These are phyloP conservation scores for Boletales sp. DNA, from an alignment of 768 basidiomycete genomes.

Conservation along the genomic window DNA sequence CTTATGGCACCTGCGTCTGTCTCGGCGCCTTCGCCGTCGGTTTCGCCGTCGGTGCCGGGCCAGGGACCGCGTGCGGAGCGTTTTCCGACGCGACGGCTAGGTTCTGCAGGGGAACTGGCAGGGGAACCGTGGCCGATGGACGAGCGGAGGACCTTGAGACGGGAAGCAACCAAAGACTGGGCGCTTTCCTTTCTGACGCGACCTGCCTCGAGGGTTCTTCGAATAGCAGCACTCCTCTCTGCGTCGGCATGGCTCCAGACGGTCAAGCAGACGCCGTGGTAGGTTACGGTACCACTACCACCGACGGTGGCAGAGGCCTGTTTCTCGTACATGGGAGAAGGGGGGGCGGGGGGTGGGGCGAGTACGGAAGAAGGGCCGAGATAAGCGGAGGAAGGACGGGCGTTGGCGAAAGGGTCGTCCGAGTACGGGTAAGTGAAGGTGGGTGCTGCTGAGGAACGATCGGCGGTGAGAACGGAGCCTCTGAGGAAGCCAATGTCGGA, in stretches of 20 bases:
- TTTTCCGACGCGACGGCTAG: constrained; percentile 56
- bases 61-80: constrained; percentile 66
- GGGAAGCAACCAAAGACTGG: constrained; percentile 65
- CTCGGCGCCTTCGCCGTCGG: constrained; percentile 66
- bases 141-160: constrained; percentile 61
- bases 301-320: constrained; percentile 28
- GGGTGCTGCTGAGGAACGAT: constrained; percentile 59
- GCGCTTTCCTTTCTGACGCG: constrained; percentile 77
- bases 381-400: constrained; percentile 74
- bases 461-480: constrained; percentile 66
- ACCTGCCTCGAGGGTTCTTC: constrained; percentile 75
- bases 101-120: constrained; percentile 45
- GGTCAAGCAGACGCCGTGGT: constrained; percentile 89
- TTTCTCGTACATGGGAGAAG: constrained; percentile 32
- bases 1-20: constrained; percentile 74
- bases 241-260: constrained; percentile 96
- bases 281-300: constrained; percentile 48
- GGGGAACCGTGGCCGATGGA: constrained; percentile 43
- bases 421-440: constrained; percentile 72
- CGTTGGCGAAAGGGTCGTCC: constrained; percentile 65
- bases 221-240: constrained; percentile 79
- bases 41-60: constrained; percentile 64
- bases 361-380: constrained; percentile 74
- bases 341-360: constrained; percentile 29
- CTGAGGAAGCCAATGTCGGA: constrained; percentile 60